Conservation (phyloP, 306 rosid species). For the Trifolium subterraneum region DNA sequence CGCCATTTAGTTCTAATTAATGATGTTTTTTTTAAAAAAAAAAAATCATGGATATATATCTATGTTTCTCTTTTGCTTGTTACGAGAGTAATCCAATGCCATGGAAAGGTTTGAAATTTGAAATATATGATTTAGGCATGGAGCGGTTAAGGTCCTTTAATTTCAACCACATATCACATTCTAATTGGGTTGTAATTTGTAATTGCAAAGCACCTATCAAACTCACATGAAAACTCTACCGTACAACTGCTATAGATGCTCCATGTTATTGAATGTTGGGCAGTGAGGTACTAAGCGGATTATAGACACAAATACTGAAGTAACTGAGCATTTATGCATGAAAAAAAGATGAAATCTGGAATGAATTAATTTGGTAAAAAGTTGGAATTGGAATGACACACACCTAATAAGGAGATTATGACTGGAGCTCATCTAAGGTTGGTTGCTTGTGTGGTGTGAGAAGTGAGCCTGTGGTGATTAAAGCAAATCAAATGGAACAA, state of each 20-base stretch:
- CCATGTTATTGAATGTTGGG: not conserved
- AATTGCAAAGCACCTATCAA: not conserved
- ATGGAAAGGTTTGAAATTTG: constrained; percentile 33
- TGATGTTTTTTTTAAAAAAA: not conserved
- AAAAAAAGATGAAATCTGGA: constrained; percentile 7
- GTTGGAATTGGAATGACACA: not conserved
- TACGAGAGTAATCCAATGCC: not conserved
- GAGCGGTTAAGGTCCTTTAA: constrained; percentile 2
- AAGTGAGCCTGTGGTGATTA: constrained; percentile 6
- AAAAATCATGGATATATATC: not conserved
- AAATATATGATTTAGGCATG: constrained; percentile 4
- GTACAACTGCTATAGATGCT: not conserved
- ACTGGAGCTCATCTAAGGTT: not conserved
- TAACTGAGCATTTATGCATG: not conserved
- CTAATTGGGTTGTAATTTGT: not conserved
- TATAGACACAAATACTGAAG: not conserved
- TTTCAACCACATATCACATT: not conserved
- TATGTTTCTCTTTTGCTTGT: not conserved
- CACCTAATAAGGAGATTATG: not conserved
- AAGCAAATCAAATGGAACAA: constrained; percentile 8
- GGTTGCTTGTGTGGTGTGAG: not conserved
- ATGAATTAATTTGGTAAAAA: not conserved
- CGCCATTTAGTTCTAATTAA: not conserved
- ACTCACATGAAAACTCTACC: not conserved
- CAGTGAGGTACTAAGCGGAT: not conserved